Evolutionary conservation across 2,329 filamentous ascomycete genomes (phyloP), one percentile per base, ranked within the genome.

Genomic region (Tolypocladium pustulatum): DNA sequence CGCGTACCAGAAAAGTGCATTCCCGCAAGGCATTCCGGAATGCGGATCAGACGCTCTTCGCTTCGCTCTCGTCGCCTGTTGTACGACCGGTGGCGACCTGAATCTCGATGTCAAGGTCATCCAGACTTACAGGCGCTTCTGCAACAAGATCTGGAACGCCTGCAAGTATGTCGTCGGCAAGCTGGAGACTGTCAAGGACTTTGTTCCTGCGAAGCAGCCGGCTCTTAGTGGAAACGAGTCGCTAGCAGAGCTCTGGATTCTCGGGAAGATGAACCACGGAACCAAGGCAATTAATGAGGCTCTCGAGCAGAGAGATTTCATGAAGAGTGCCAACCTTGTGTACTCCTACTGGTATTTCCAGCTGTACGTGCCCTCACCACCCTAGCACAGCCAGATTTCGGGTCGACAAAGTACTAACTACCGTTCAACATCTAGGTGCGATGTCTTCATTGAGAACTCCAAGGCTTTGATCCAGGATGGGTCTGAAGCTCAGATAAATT

Each of bases 11-110:
- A 95, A 95, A 78, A 86, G 87, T 46, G 89, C 92, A 1, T 97
- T 97, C 81, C 91, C 93, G 17, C 87, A 93, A 59, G 94, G 94
- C 60, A 95, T 97, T 59, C 92, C 94, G 25, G 89, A 97, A 73
- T 97, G 92, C 65, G 92, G 92, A 72, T 87, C 91, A 54, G 94
- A 99, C 73, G 92, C 92, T 61, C 80, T 97, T 60, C 87, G 93
- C 52, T 96, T 97, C 77, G 89, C 91, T 52, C 84, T 97, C 66
- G 84, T 95, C 63, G 73, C 74, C 54, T 40, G 17, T n/a, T n/a
- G 17, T 40, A 71, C 72, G 49, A 72, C 69, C 13, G 75, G 72
- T 43, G 71, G 71, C 27, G 73, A 95, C 66, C 93, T 95, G 72
- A 88, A 86, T 67, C 88, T 94, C 66, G 90, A 97, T 68, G 87